Base-by-base conservation (phyloP, 495 filamentous ascomycete genomes). In the Aspergillus kassunensis region DNA sequence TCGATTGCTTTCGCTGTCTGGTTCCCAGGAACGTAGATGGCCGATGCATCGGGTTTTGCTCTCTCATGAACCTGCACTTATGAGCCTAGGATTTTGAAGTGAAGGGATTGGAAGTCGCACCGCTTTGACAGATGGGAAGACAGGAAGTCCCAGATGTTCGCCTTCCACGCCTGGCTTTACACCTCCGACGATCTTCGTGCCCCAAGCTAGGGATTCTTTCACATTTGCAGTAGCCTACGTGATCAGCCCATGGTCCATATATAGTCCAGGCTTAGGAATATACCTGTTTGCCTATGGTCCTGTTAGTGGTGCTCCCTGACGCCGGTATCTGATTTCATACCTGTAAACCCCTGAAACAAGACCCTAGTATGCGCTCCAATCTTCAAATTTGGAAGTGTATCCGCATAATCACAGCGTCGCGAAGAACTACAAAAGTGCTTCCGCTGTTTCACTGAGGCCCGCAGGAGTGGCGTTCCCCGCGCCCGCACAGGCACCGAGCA, bases 341-440 rank as follows among this genome's bases (percentile, higher is more conserved):
- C 91, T 21, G 90, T 95, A 66, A 95, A 95, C 0, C 91, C 90
- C 68, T 95, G 90, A 60, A 88, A 96, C 40, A 95, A 81, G 31
- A 96, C 89, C 11, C 80, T 74, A 0, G 91, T 96, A 65, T 91
- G 80, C 7, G 76, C 75, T 4, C 86, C 86, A 48, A 96, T 90
- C 49, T 84, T 89, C 33, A 95, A 74, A 53, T 90, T 90, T 1
- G 72, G 71, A 6, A 91, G 77, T 0, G 90, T 96, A 54, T 86
- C 78, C 11, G 75, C 72, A 63, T 85, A 85, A 29, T 57, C 63
- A 5, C 62, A 44, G 0, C 24, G 49, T 49, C 58, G 58, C 7
- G 65, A 55, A 3, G 68, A 71, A 3, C 67, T 71, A 2, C 76
- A 77, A 54, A 82, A 81, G 5, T 50, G 40, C 46, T 60, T 61